Percentiles rank a stretch among this genome's conserved stretches.
phyloP scores from a whole-genome alignment of 2,329 filamentous ascomycete genomes.

The Nothomitra cinnamomea region DNA sequence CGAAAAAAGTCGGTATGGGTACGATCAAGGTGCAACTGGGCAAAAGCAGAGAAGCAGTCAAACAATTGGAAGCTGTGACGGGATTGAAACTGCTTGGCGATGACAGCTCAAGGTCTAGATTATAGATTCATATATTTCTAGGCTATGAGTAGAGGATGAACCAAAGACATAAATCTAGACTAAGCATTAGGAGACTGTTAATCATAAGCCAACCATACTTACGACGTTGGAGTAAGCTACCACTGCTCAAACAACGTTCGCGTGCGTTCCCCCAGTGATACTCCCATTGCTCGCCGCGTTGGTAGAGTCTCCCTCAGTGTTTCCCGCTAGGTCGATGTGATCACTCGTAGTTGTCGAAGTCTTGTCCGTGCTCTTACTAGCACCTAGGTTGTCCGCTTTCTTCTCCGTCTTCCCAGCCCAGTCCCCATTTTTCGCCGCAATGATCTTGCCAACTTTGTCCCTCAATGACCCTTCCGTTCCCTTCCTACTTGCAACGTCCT shows the following conservation, averaged over 20 bases:
- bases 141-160: slow-evolving; percentile 7
- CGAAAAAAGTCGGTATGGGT: slow-evolving; percentile 52
- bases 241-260: too few relatives aligned
- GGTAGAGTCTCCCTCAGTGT: too few relatives aligned
- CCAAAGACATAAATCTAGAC: slow-evolving; percentile 8
- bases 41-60: slow-evolving; percentile 62
- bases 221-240: too few relatives aligned
- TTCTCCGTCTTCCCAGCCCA: slow-evolving; percentile 23
- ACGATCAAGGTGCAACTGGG: slow-evolving; percentile 79
- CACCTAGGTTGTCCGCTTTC: too few relatives aligned
- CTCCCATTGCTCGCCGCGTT: too few relatives aligned
- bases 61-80: slow-evolving; percentile 58
- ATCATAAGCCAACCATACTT: too few relatives aligned
- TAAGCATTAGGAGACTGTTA: not conserved
- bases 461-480: slow-evolving; percentile 1
- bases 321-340: too few relatives aligned
- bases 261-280: too few relatives aligned
- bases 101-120: slow-evolving; percentile 14
- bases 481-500: slow-evolving; percentile 32
- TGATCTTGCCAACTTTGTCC: too few relatives aligned
- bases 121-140: slow-evolving; percentile 10
- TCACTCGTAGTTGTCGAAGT: too few relatives aligned
- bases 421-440: slow-evolving; percentile 21
- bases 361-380: too few relatives aligned
- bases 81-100: slow-evolving; percentile 44